A percentile compares a stretch with the other conserved stretches of the same genome.
phyloP scores from a whole-genome alignment of 2,329 filamentous ascomycete species.

The Penicillium vulpinum region DNA sequence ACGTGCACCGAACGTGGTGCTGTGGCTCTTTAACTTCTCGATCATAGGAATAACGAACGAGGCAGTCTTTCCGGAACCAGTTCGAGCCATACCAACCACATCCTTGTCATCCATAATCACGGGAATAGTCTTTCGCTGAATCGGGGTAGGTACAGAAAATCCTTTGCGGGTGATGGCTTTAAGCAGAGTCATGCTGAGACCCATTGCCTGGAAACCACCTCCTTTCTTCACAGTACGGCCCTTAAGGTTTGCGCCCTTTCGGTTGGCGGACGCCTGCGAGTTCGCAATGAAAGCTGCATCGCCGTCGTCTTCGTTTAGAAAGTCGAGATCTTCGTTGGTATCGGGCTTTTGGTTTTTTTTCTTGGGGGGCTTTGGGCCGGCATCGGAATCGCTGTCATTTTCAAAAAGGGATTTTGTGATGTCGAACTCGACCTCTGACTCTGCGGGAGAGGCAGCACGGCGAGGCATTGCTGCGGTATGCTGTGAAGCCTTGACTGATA shows the following conservation, averaged over 20 bases:
- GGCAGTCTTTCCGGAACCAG: slow-evolving; percentile 97
- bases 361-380: slow-evolving; percentile 51
- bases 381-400: slow-evolving; percentile 52
- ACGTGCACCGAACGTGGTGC: slow-evolving; percentile 78
- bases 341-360: slow-evolving; percentile 40
- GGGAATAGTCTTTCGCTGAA: slow-evolving; percentile 95
- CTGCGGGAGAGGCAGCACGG: slow-evolving; percentile 74
- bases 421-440: slow-evolving; percentile 88
- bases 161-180: slow-evolving; percentile 93
- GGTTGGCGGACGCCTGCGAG: slow-evolving; percentile 80
- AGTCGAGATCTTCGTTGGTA: slow-evolving; percentile 44
- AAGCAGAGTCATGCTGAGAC: slow-evolving; percentile 76
- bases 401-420: slow-evolving; percentile 78
- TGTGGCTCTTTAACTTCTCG: slow-evolving; percentile 85
- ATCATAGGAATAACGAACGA: slow-evolving; percentile 99
- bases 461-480: slow-evolving; percentile 59
- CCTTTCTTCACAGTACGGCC: slow-evolving; percentile 89
- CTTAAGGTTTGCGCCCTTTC: slow-evolving; percentile 79
- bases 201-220: slow-evolving; percentile 95
- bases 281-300: slow-evolving; percentile 89
- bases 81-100: slow-evolving; percentile 98
- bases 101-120: slow-evolving; percentile 86
- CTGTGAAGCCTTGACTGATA: slow-evolving; percentile 9
- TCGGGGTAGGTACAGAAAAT: slow-evolving; percentile 93
- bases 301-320: slow-evolving; percentile 63